phyloP scores from a whole-genome alignment of 805 yeast species.

The Lipomyces spencermartinsiae region DNA sequence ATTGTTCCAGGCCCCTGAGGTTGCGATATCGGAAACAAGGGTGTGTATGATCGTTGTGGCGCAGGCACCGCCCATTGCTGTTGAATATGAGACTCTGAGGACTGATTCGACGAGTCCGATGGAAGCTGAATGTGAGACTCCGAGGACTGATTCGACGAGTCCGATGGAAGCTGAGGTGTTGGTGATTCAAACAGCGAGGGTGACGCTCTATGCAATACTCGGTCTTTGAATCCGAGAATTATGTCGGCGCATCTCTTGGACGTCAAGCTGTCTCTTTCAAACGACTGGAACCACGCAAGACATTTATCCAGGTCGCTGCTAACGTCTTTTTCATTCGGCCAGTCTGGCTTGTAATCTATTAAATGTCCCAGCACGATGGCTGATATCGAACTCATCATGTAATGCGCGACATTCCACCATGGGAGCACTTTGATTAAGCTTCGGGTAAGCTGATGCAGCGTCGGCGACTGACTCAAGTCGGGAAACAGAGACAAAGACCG shows the following conservation, averaged over 20 bases:
- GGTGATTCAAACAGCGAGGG: background rate
- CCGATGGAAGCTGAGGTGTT: background rate
- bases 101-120: background rate
- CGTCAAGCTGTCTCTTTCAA: background rate
- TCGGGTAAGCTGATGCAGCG: background rate
- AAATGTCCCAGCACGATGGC: conserved; percentile 29
- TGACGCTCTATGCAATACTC: conserved; percentile 2
- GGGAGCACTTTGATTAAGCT: conserved; percentile 16
- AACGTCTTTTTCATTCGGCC: conserved; percentile 13
- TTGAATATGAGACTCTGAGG: background rate
- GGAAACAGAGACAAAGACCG: conserved; percentile 18
- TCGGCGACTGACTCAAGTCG: background rate
- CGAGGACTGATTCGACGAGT: background rate
- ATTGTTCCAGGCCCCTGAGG: background rate
- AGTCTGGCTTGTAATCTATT: conserved; percentile 5
- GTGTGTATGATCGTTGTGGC: background rate
- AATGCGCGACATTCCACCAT: conserved; percentile 26
- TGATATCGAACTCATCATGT: conserved; percentile 28
- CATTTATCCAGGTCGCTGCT: conserved; percentile 20
- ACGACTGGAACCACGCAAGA: background rate
- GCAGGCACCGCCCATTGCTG: background rate
- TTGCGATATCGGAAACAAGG: background rate
- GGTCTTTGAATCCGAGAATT: conserved; percentile 1
- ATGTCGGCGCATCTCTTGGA: conserved; percentile 12
- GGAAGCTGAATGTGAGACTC: background rate